These are phyloP conservation scores for Suillus subalutaceus DNA, from an alignment of 768 basidiomycete species.

Conservation along the genomic window DNA sequence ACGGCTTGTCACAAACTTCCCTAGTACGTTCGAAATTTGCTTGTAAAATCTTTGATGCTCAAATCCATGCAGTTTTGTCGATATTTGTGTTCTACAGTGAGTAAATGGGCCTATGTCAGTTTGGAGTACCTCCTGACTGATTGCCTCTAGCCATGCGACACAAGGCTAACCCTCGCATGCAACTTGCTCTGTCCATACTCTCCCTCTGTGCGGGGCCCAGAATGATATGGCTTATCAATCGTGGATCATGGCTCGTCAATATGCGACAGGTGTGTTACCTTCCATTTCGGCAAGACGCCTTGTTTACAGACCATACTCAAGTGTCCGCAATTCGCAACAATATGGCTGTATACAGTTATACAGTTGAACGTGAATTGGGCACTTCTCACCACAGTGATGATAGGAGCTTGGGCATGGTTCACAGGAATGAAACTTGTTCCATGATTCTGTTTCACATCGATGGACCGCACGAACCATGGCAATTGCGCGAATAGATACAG, in stretches of 20 bases:
- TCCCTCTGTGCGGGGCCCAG: constrained; percentile 62
- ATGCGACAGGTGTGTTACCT: constrained; percentile 65
- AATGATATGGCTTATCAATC: constrained; percentile 72
- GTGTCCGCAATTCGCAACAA: constrained; percentile 77
- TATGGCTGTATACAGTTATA: constrained; percentile 78
- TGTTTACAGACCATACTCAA: constrained; percentile 29
- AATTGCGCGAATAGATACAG: neutral
- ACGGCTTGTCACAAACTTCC: constrained; percentile 65
- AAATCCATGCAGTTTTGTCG: constrained; percentile 56
- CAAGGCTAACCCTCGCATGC: constrained; percentile 56
- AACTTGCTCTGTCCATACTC: constrained; percentile 59
- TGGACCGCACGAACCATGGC: neutral
- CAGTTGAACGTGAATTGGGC: constrained; percentile 70
- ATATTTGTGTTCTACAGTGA: constrained; percentile 78
- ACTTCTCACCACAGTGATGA: constrained; percentile 52
- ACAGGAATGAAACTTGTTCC: constrained; percentile 52
- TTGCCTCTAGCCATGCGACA: constrained; percentile 54
- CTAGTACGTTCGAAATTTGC: constrained; percentile 56
- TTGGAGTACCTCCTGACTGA: constrained; percentile 9
- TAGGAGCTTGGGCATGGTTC: constrained; percentile 66
- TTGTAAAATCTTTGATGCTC: constrained; percentile 1
- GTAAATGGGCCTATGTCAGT: constrained; percentile 24
- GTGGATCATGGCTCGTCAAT: constrained; percentile 67
- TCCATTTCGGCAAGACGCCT: neutral
- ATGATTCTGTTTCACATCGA: constrained; percentile 16